phyloP scores from a whole-genome alignment of 2,329 filamentous ascomycete species.

The Ceratocystis destructans region DNA sequence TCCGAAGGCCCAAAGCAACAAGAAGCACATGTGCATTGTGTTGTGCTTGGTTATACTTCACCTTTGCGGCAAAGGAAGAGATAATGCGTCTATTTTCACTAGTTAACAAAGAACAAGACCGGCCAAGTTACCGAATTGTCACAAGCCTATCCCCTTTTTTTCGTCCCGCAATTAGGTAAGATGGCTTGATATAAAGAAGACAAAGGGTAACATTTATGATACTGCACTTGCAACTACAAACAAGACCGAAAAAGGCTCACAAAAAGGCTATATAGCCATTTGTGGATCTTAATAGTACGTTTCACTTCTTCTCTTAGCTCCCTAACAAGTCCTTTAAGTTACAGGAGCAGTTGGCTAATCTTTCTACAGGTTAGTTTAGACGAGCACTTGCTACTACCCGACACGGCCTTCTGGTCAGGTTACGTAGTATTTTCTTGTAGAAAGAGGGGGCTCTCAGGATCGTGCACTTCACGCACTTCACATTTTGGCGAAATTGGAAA shows the following conservation, averaged over 20 bases:
- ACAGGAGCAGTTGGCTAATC: too few species aligned
- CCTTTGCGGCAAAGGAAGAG: not conserved
- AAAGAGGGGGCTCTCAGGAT: not conserved
- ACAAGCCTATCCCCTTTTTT: not conserved
- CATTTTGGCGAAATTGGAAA: constrained; percentile 8
- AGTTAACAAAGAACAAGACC: not conserved
- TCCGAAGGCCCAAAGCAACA: not conserved
- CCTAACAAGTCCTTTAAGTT: too few species aligned
- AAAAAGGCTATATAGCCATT: not conserved
- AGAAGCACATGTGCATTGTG: not conserved
- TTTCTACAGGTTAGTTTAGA: not conserved
- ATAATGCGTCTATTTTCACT: not conserved
- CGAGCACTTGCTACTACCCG: not conserved
- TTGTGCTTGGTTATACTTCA: not conserved
- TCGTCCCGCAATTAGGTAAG: not conserved
- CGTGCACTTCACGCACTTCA: not conserved
- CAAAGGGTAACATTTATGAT: not conserved
- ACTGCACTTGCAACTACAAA: too few species aligned
- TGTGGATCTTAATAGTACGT: not conserved
- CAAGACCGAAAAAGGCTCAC: too few species aligned
- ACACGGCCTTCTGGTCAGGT: not conserved
- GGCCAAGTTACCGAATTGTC: not conserved
- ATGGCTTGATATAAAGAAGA: not conserved
- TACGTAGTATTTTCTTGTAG: not conserved
- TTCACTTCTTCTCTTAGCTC: not conserved